A percentile compares a stretch with the other conserved stretches of the same genome.
Evolutionary conservation across 2,329 filamentous ascomycete genomes (phyloP).

Genomic region (Phialemonium atrogriseum): DNA sequence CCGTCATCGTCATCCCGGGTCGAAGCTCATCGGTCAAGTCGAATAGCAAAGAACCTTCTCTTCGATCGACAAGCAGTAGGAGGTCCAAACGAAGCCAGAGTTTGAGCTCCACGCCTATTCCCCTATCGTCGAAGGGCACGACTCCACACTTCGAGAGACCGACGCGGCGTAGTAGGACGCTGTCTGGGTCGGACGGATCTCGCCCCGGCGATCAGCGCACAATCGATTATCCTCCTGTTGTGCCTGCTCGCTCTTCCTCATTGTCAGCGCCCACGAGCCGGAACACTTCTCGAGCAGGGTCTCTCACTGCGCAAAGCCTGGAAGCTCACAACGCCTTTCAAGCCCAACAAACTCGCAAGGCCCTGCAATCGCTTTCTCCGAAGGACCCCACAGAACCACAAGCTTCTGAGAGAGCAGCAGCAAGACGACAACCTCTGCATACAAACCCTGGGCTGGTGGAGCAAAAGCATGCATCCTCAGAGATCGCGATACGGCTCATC

Average conservation of each 20-base stretch:
- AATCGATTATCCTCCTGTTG: constrained; percentile 50
- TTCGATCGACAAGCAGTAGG: constrained; percentile 54
- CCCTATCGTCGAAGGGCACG: constrained; percentile 31
- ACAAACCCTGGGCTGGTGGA: too few species aligned
- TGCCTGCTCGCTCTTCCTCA: constrained; percentile 51
- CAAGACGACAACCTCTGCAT: too few species aligned
- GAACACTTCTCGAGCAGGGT: constrained; percentile 44
- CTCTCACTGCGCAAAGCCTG: constrained; percentile 50
- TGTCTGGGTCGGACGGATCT: constrained; percentile 40
- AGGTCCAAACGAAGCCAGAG: constrained; percentile 46
- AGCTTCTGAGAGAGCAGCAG: too few species aligned
- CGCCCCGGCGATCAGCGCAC: constrained; percentile 40
- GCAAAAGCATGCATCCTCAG: too few species aligned
- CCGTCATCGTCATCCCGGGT: constrained; percentile 54
- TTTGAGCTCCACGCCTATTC: constrained; percentile 35
- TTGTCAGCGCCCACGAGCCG: constrained; percentile 55
- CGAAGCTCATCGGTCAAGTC: constrained; percentile 46
- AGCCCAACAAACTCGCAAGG: constrained; percentile 18
- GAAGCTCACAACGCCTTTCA: constrained; percentile 42
- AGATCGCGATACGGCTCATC: too few species aligned
- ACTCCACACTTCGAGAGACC: constrained; percentile 34
- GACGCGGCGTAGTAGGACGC: constrained; percentile 29
- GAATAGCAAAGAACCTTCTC: constrained; percentile 39
- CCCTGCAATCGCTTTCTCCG: constrained; percentile 7
- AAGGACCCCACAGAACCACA: too few species aligned